phyloP scores from a whole-genome alignment of 345 rosid species.

The Moringa oleifera region DNA sequence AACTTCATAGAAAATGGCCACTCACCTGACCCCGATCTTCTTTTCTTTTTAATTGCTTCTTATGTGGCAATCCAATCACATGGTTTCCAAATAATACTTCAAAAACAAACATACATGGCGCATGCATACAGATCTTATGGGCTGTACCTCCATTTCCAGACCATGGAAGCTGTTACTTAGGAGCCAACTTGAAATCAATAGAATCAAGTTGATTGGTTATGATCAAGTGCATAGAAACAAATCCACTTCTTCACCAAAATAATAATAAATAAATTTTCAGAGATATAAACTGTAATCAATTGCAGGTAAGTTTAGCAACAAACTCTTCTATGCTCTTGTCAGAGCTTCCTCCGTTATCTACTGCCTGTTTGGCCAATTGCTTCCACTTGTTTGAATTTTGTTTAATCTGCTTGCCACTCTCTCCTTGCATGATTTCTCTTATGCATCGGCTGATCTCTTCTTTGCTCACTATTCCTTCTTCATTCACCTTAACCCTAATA shows the following conservation, averaged over 20 bases:
- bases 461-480: slow-evolving; percentile 20
- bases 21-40: no score
- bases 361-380: slow-evolving; percentile 27
- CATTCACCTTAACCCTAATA: slow-evolving; percentile 27
- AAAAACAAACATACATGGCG: no score
- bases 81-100: no score
- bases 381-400: slow-evolving; percentile 29
- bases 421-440: slow-evolving; percentile 27
- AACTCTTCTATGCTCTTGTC: slow-evolving; percentile 37
- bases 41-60: no score
- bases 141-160: slow-evolving; percentile 42
- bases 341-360: slow-evolving; percentile 35
- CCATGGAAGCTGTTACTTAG: slow-evolving; percentile 37
- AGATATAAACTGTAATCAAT: no score
- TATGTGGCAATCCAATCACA: no score
- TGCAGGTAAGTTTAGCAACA: slow-evolving; percentile 20
- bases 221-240: no score
- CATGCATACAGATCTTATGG: no score
- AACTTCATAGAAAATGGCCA: no score
- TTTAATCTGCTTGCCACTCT: slow-evolving; percentile 16
- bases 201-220: no score
- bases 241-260: no score
- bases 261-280: no score
- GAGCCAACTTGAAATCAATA: slow-evolving; percentile 24
- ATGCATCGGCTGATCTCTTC: slow-evolving; percentile 28